Evolutionary conservation across 2,329 filamentous ascomycete species (phyloP).

Genomic region (Claviceps sp.): DNA sequence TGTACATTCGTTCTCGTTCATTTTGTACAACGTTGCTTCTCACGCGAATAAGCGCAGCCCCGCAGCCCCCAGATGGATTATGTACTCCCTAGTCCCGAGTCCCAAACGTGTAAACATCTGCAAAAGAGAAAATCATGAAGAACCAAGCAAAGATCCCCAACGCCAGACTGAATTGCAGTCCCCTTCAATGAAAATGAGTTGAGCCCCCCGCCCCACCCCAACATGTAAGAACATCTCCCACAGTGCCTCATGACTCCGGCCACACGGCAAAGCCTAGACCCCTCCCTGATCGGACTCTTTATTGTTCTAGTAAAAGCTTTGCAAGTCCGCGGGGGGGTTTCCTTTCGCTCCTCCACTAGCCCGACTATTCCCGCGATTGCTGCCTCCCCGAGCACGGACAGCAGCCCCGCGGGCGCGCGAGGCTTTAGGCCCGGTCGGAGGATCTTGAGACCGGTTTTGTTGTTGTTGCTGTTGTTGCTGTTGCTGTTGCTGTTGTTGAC

Average conservation of each 20-base stretch:
- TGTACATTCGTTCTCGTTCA: no score
- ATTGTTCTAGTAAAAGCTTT: conserved; percentile 25
- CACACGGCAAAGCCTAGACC: not conserved
- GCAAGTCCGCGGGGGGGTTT: conserved; percentile 20
- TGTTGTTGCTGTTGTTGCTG: not conserved
- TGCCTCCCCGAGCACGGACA: conserved; percentile 3
- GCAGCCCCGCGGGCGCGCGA: not conserved
- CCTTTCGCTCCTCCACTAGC: conserved; percentile 13
- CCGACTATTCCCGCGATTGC: conserved; percentile 9
- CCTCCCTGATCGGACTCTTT: no score
- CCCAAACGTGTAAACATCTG: not conserved
- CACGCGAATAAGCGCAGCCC: no score
- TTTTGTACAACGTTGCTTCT: no score
- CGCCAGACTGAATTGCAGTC: no score
- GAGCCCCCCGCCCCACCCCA: no score
- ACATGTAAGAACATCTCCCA: no score
- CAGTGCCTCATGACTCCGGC: no score
- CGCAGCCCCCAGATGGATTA: not conserved
- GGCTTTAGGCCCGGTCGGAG: conserved; percentile 9
- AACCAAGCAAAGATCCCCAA: not conserved
- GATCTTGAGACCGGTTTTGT: conserved; percentile 5
- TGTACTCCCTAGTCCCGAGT: no score
- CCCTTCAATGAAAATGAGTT: no score
- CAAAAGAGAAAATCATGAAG: not conserved
- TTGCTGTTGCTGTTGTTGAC: conserved; percentile 9